phyloP scores from a whole-genome alignment of 352 stramenopile species.

The Globisporangium camurandrum region DNA sequence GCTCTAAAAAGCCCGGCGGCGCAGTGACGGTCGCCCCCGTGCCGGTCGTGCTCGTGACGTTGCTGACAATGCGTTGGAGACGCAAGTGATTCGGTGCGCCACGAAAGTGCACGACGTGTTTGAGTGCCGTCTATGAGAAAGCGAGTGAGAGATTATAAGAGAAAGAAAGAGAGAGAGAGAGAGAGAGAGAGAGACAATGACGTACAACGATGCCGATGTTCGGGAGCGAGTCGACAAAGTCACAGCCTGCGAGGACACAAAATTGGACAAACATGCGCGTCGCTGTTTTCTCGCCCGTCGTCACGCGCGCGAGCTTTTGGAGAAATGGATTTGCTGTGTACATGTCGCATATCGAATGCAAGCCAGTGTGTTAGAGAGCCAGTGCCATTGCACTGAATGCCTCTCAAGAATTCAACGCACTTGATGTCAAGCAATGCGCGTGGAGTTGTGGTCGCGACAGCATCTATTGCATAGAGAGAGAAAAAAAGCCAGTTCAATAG shows the following conservation, averaged over 20 bases:
- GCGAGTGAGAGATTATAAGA: neutral
- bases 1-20: constrained; percentile 38
- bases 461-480: constrained; percentile 16
- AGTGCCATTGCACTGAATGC: neutral
- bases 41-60: constrained; percentile 27
- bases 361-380: too few relatives aligned
- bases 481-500: neutral
- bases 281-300: constrained; percentile 43
- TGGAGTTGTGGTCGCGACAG: constrained; percentile 52
- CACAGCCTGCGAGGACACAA: constrained; percentile 61
- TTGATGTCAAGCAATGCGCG: constrained; percentile 25
- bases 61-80: constrained; percentile 54
- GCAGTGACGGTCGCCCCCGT: constrained; percentile 26
- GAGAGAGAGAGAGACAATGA: neutral
- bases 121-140: constrained; percentile 46
- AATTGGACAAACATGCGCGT: constrained; percentile 79
- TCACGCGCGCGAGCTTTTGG: constrained; percentile 44
- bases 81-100: constrained; percentile 44
- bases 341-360: too few relatives aligned
- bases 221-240: constrained; percentile 73
- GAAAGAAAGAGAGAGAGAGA: neutral
- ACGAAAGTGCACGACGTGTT: constrained; percentile 69
- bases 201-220: constrained; percentile 69
- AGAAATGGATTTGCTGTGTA: constrained; percentile 38
- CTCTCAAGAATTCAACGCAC: constrained; percentile 12